Base-by-base conservation (phyloP, 2,329 filamentous ascomycete species). In the Akanthomyces muscarius region DNA sequence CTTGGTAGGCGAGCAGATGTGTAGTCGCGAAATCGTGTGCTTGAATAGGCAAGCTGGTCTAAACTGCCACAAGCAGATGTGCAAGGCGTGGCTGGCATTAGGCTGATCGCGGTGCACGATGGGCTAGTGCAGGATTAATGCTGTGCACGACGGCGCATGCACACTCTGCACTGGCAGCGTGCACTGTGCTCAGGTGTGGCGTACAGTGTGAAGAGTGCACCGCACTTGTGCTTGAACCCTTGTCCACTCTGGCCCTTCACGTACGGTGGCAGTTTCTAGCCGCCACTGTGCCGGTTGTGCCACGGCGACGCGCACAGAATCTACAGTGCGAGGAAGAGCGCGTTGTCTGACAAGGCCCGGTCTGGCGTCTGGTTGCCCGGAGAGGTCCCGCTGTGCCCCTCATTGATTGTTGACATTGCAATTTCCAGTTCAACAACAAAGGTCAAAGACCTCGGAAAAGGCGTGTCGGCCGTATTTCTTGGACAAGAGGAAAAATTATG, bases 401-500 rank as follows among this genome's bases (percentile, higher is more conserved):
- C 57, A 52, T 53, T 45, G 48, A 44, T 61, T 61, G 58, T 61
- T 61, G 58, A 61, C 58, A 51, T 61, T 52, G 38, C 28, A 53
- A 53, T 61, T 52, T 61, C 38, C n/a, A 47, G 36, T 6, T 14
- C 28, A 51, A 30, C 44, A 52, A 45, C 52, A 41, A 51, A 36
- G 10, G 8, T 7, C 33, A 11, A 38, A 28, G n/a, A 13, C 14
- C 14, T 14, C 6, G 10, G 13, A 41, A 14, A 28, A 18, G 18
- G 30, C 21, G 7, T 14, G 18, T 10, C 10, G 25, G 13, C 16
- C 23, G 6, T 16, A 11, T 41, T 28, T 4, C 4, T 8, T 18
- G 7, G 33, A 14, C 7, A 33, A 5, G 7, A 41, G 36, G 6
- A 11, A 10, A 18, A 23, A 14, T 18, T 16, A 8, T 21, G 8